Evolutionary conservation across 768 basidiomycete genomes (phyloP).

Genomic region (Sporobolomyces phaffii): DNA sequence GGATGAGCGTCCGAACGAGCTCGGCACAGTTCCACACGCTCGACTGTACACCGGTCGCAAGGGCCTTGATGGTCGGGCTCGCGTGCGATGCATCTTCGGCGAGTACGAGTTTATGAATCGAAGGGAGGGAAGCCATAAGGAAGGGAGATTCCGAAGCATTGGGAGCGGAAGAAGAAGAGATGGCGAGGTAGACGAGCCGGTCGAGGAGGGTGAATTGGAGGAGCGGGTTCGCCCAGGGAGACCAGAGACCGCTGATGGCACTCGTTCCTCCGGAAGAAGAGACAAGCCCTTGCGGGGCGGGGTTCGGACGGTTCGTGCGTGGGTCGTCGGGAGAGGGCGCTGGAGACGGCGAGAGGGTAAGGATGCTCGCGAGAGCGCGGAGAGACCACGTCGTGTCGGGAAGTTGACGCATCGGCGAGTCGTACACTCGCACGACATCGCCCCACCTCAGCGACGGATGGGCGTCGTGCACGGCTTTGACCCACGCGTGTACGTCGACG

Average conservation of each 20-base stretch:
- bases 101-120: constrained; percentile 66
- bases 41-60: constrained; percentile 83
- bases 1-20: constrained; percentile 79
- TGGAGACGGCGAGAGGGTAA: constrained; percentile 64
- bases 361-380: constrained; percentile 79
- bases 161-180: constrained; percentile 50
- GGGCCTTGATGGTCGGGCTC: constrained; percentile 82
- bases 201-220: constrained; percentile 83
- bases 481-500: constrained; percentile 23
- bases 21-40: constrained; percentile 93
- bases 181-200: constrained; percentile 67
- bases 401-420: constrained; percentile 61
- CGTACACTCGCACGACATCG: constrained; percentile 74
- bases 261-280: constrained; percentile 44
- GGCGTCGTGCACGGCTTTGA: constrained; percentile 32
- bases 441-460: constrained; percentile 44
- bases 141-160: constrained; percentile 60
- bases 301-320: constrained; percentile 50
- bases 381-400: constrained; percentile 73
- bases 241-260: constrained; percentile 57
- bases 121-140: constrained; percentile 82
- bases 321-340: constrained; percentile 2
- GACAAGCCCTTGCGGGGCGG: constrained; percentile 40
- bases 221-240: constrained; percentile 72
- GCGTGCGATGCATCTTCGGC: constrained; percentile 79